Base-by-base conservation (phyloP, 2,329 filamentous ascomycete species). In the Grosmannia huntii region DNA sequence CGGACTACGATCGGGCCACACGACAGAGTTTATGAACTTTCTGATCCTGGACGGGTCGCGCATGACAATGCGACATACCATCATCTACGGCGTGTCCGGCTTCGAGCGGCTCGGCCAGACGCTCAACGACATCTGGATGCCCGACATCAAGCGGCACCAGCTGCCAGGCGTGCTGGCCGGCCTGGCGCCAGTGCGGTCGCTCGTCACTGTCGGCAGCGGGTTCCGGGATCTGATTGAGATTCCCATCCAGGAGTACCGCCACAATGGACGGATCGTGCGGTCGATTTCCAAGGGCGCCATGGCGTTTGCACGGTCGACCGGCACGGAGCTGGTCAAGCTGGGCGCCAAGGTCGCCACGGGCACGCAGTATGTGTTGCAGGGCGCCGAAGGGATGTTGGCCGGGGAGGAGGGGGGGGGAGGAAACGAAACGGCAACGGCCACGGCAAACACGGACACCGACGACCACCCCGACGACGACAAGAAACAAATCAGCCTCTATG, bases 21-120 rank as follows among this genome's bases (percentile, higher is more conserved):
- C 94, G 0, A 95, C 90, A 0, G 94, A 99, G 69, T 95, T 99
- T 67, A 97, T 97, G 91, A 99, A 99, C 70, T 96, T 99, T 68
- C 81, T 99, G 63, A 88, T 92, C 16, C 81, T 99, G 1, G 94
- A 99, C 64, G 86, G 89, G 63, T 85, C 94, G 2, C 85, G 92
- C 61, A 87, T 99, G 79, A 82, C 87, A 7, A 79, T 99, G 57
- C 83, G 88, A 14, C 91, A 92, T 68, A 87, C 89, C 28, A 97
- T 99, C 64, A 83, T 97, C 41, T 96, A 97, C 64, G 94, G 95
- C 31, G 82, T 96, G 1, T 84, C 84, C 9, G 94, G 94, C 0
- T 96, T 97, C 65, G 91, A 97, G 64, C 85, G 88, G 55, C 79
- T 99, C 2, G 90, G 94, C 57, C 83, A 91, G 69, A 92, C 86